Conservation (phyloP, 129 eudicot species). For the Flaveria linearis region DNA sequence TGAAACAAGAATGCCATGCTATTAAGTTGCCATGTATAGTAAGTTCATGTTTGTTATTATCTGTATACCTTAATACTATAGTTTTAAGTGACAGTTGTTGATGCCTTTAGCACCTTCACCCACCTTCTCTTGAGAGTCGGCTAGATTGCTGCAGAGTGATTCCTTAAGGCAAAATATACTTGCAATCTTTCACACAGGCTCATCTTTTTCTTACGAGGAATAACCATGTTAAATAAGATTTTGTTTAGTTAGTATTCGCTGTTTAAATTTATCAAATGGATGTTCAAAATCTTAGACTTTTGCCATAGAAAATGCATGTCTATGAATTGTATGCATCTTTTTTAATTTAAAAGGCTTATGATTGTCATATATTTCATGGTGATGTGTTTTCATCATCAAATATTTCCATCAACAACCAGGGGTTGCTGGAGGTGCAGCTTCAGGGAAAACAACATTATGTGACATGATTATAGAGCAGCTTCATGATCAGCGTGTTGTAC, state of each 20-base stretch:
- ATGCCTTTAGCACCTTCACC: not conserved
- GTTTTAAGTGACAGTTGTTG: not conserved
- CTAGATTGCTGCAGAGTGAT: not conserved
- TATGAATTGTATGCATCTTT: too few species aligned
- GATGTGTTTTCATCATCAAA: not conserved
- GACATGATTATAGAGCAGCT: slow-evolving; percentile 98
- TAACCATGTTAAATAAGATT: too few species aligned
- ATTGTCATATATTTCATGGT: not conserved
- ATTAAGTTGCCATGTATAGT: not conserved
- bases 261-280: too few species aligned
- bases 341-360: too few species aligned
- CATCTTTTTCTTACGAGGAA: not conserved
- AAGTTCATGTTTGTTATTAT: slow-evolving; percentile 5
- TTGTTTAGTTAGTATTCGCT: too few species aligned
- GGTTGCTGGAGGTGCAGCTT: slow-evolving; percentile 98
- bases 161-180: not conserved
- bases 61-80: not conserved
- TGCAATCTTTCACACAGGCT: not conserved
- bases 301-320: too few species aligned
- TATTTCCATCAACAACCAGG: slow-evolving; percentile 48
- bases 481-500: slow-evolving; percentile 97
- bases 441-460: slow-evolving; percentile 97
- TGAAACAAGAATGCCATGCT: slow-evolving; percentile 8
- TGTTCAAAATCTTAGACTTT: too few species aligned
- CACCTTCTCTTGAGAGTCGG: not conserved